Base-by-base conservation (phyloP, 2,329 filamentous ascomycete genomes). In the Cytospora piceicola region DNA sequence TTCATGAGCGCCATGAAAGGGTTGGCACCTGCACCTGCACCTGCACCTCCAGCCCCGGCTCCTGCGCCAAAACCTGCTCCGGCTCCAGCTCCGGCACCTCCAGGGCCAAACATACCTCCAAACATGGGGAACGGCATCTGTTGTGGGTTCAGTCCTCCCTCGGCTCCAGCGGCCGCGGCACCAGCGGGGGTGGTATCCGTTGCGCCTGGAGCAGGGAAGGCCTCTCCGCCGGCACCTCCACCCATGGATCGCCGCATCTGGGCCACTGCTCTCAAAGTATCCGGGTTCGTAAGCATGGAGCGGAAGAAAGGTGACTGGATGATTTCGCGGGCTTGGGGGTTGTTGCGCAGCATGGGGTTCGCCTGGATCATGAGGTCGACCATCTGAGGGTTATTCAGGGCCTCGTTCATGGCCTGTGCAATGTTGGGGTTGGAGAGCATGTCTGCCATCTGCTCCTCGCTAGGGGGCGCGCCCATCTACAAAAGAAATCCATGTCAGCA, bases 321-420 rank as follows among this genome's bases (percentile, higher is more conserved):
- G 78, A 97, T 90, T 74, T 96, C 88, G 71, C 93, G 88, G 27
- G 92, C 91, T 67, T 90, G 86, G 51, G 91, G 91, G 77, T 91
- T 86, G 67, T 87, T 85, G 72, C 89, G 86, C 22, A 93, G 82
- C 84, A 93, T 90, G 2, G 95, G 95, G 75, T 97, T 97, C 74
- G 90, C 88, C 72, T 95, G 88, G 72, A 99, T 93, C 85, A 98
- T 92, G 86, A 96, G 92, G 74, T 98, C 93, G 75, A 98, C 86
- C 72, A 99, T 91, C 22, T 89, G 87, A n/a, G 95, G 94, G 78
- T 98, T 98, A 77, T 94, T 92, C 76, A 99, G 90, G 42, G 94
- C 93, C 65, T 67, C 63, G 56, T 65, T 67, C 58, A 69, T 67
- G 30, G 63, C 61, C 55, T 69, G 68, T 57, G 64, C 61, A 34